phyloP scores from a whole-genome alignment of 495 filamentous ascomycete species.

The Chaetomidium leptoderma region DNA sequence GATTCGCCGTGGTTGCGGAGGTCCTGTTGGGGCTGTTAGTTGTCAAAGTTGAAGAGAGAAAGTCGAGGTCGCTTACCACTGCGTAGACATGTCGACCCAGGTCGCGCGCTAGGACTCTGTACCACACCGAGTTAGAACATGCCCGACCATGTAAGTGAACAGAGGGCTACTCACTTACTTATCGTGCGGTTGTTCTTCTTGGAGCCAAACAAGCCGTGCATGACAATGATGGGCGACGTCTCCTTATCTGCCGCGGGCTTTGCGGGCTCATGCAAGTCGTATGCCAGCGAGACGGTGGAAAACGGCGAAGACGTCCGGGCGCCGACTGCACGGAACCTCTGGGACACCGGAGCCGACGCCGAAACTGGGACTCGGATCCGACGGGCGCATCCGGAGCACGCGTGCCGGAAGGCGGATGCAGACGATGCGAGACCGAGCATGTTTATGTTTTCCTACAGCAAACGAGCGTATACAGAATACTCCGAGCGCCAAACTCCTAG shows the following conservation, averaged over 20 bases:
- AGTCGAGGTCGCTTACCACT: conserved; percentile 53
- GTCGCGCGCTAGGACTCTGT: conserved; percentile 71
- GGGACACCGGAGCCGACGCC: not conserved
- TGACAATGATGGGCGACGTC: conserved; percentile 71
- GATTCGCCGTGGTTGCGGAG: conserved; percentile 93
- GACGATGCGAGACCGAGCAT: conserved; percentile 3
- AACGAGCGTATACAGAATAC: not conserved
- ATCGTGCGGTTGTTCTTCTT: conserved; percentile 95
- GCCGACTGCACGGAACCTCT: conserved; percentile 2
- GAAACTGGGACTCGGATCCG: conserved; percentile 5
- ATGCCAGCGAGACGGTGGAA: conserved; percentile 48
- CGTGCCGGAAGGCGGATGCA: not conserved
- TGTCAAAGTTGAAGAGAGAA: not conserved
- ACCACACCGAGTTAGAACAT: not conserved
- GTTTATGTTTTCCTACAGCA: not conserved
- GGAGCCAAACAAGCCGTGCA: conserved; percentile 93
- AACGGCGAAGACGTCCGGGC: not conserved
- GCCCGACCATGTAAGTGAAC: too few species aligned
- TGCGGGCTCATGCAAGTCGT: conserved; percentile 55
- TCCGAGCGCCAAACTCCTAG: conserved; percentile 1
- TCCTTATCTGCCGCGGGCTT: conserved; percentile 34
- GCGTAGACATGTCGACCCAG: conserved; percentile 78
- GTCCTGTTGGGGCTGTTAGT: conserved; percentile 55
- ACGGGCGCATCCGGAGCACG: not conserved
- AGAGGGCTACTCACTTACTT: conserved; percentile 70